These are phyloP conservation scores for Beauveria asiatica DNA, from an alignment of 2,329 filamentous ascomycete species.

Conservation along the genomic window DNA sequence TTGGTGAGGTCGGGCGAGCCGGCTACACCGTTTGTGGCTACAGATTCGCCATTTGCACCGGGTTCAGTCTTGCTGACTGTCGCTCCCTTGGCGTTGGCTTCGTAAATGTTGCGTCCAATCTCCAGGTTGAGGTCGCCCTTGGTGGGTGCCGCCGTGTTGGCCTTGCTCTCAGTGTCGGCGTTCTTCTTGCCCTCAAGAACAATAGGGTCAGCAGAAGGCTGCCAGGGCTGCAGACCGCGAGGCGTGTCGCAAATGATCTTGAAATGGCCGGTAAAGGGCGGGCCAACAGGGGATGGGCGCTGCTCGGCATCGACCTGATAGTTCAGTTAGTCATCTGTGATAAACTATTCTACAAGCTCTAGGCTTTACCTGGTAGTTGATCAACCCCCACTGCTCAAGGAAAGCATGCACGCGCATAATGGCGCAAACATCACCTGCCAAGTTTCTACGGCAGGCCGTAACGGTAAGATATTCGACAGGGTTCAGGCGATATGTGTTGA, in stretches of 20 bases:
- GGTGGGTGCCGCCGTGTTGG: slow-evolving; percentile 52
- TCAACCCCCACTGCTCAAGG: slow-evolving; percentile 95
- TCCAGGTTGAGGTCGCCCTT: slow-evolving; percentile 88
- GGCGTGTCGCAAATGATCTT: slow-evolving; percentile 93
- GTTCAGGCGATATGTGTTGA: slow-evolving; percentile 96
- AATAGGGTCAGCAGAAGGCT: slow-evolving; percentile 72
- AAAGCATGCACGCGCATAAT: slow-evolving; percentile 99
- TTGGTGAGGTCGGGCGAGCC: slow-evolving; percentile 55
- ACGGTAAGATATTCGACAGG: slow-evolving; percentile 95
- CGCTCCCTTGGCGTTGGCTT: slow-evolving; percentile 71
- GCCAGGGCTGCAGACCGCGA: slow-evolving; percentile 87
- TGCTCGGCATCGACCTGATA: slow-evolving; percentile 87
- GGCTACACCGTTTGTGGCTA: slow-evolving; percentile 55
- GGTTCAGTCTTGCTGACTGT: slow-evolving; percentile 62
- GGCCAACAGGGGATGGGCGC: slow-evolving; percentile 87
- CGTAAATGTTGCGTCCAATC: slow-evolving; percentile 90
- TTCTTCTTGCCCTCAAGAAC: slow-evolving; percentile 53
- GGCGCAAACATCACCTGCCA: slow-evolving; percentile 94
- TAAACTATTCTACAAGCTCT: not conserved
- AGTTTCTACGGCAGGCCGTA: slow-evolving; percentile 86
- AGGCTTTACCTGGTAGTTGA: slow-evolving; percentile 83
- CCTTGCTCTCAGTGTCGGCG: slow-evolving; percentile 64
- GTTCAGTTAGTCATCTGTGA: not conserved
- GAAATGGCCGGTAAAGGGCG: slow-evolving; percentile 96
- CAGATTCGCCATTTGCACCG: slow-evolving; percentile 68